A percentile compares a stretch with the other conserved stretches of the same genome.
These are phyloP conservation scores for Mycena crocata DNA, from an alignment of 768 basidiomycete species.

Conservation along the genomic window DNA sequence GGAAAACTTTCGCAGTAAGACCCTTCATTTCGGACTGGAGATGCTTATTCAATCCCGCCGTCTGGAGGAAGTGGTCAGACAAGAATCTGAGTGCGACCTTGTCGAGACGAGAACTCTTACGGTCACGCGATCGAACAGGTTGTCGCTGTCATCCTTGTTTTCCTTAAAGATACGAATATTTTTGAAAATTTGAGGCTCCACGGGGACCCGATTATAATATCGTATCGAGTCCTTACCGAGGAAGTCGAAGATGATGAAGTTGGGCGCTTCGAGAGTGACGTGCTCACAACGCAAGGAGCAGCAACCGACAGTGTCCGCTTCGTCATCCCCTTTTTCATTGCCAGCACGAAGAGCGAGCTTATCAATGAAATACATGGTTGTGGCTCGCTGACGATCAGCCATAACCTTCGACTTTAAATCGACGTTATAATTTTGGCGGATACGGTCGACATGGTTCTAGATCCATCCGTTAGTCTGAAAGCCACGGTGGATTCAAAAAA, in stretches of 20 bases:
- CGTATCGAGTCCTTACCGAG: constrained; percentile 99
- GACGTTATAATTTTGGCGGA: constrained; percentile 87
- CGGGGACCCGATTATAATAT: constrained; percentile 92
- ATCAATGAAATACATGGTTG: constrained; percentile 99
- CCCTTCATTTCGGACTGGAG: constrained; percentile 95
- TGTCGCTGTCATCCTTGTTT: constrained; percentile 88
- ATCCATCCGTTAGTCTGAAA: background rate
- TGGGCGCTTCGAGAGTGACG: constrained; percentile 89
- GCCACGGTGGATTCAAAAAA: background rate
- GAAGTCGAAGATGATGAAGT: constrained; percentile 95
- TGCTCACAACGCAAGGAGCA: constrained; percentile 98
- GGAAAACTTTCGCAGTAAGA: constrained; percentile 98
- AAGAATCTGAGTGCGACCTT: background rate
- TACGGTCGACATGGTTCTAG: constrained; percentile 92
- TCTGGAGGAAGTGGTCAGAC: constrained; percentile 37
- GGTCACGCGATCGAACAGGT: constrained; percentile 93
- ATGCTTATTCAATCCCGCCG: constrained; percentile 95
- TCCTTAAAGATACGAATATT: constrained; percentile 98
- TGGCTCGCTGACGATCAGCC: constrained; percentile 96
- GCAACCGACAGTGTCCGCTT: constrained; percentile 99
- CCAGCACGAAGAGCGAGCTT: constrained; percentile 96
- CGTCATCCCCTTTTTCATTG: constrained; percentile 99
- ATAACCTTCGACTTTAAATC: constrained; percentile 93
- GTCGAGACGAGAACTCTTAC: constrained; percentile 65
- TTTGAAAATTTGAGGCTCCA: constrained; percentile 95